A percentile compares a stretch with the other conserved stretches of the same genome.
These are phyloP conservation scores for Microdochium bolleyi DNA, from an alignment of 2,329 filamentous ascomycete genomes.

Conservation along the genomic window DNA sequence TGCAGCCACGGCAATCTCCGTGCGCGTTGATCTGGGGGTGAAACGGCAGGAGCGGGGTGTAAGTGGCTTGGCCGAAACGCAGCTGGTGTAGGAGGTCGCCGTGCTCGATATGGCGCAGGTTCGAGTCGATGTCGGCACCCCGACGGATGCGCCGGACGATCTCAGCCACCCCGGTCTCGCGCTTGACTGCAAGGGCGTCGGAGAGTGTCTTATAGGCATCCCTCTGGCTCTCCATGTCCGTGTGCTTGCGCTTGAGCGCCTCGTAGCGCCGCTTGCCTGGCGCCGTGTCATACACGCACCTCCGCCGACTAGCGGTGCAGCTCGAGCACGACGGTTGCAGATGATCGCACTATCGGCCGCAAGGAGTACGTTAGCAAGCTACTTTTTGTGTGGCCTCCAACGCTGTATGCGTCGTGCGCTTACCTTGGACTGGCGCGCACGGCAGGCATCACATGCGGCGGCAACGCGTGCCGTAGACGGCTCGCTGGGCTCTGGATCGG, in stretches of 20 bases:
- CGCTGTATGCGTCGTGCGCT: neutral
- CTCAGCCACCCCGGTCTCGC: conserved; percentile 22
- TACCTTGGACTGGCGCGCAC: neutral
- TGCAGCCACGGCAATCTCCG: no score
- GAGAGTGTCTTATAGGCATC: conserved; percentile 8
- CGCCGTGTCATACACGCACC: neutral
- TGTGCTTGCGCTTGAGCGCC: conserved; percentile 20
- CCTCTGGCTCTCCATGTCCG: conserved; percentile 16
- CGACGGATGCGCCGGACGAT: conserved; percentile 24
- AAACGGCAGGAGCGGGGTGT: no score
- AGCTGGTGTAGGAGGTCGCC: conserved; percentile 29
- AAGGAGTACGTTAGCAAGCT: neutral
- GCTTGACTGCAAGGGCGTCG: conserved; percentile 11
- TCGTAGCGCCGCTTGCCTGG: conserved; percentile 2
- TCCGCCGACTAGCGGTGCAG: neutral
- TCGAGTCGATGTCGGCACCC: conserved; percentile 19
- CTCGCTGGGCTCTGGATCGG: no score
- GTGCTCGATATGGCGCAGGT: conserved; percentile 24
- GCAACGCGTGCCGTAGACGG: no score
- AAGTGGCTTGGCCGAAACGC: conserved; percentile 24
- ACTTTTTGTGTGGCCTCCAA: neutral
- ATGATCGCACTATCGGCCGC: neutral
- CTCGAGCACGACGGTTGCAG: neutral
- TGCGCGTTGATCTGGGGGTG: no score
- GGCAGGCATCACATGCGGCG: neutral